Percentiles rank a stretch among this genome's conserved stretches.
Evolutionary conservation across 441 rosid genomes (phyloP).

Genomic region (Adansonia grandidieri): DNA sequence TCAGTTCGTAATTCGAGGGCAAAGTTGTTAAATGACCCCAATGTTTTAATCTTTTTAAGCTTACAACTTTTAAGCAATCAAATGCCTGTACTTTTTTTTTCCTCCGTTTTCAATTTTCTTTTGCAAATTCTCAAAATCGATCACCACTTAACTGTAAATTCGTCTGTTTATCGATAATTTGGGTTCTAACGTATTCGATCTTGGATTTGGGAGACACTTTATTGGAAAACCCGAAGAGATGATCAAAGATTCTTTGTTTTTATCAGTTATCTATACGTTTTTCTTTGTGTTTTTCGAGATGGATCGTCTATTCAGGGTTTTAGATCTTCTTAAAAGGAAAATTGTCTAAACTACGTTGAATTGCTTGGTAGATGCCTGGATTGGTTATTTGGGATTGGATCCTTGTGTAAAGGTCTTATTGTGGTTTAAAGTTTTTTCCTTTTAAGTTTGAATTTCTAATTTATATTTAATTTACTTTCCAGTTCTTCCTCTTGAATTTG

Average conservation of each 20-base stretch:
- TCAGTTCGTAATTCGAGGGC: conserved; percentile 9
- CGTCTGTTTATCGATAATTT: conserved; percentile 4
- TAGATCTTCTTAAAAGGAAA: conserved; percentile 30
- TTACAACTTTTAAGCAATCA: not conserved
- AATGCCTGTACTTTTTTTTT: not conserved
- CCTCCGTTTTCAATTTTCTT: not conserved
- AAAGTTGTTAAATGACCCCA: not conserved
- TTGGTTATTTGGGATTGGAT: conserved; percentile 32
- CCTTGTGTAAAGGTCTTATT: conserved; percentile 45
- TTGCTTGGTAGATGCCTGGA: conserved; percentile 28
- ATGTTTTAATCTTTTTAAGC: not conserved
- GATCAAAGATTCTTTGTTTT: not conserved
- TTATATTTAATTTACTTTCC: not conserved
- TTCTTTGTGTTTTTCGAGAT: conserved; percentile 20
- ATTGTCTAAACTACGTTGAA: conserved; percentile 12
- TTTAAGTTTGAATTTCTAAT: not conserved
- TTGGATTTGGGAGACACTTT: conserved; percentile 32
- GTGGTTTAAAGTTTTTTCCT: conserved; percentile 42
- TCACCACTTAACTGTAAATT: conserved; percentile 21
- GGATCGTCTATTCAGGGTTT: conserved; percentile 34
- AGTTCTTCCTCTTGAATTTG: not conserved
- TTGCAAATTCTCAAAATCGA: conserved; percentile 10
- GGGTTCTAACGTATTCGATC: conserved; percentile 39
- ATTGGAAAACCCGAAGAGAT: conserved; percentile 2
- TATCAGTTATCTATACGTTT: not conserved